A percentile compares a stretch with the other conserved stretches of the same genome.
These are phyloP conservation scores for Spinellus fusiger DNA, from an alignment of 192 early-diverging fungal genomes.

Conservation along the genomic window DNA sequence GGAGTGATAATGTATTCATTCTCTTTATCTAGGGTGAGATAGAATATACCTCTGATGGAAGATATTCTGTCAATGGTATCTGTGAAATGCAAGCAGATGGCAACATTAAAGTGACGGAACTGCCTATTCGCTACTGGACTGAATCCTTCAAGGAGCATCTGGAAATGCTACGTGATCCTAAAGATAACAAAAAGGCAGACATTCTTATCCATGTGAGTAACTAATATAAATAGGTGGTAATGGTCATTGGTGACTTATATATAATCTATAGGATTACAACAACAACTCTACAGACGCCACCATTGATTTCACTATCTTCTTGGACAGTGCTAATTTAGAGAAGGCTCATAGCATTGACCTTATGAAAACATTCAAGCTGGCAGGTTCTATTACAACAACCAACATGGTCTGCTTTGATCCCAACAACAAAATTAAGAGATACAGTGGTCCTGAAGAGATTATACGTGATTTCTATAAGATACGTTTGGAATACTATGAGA, in stretches of 20 bases:
- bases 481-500: slow-evolving; percentile 77
- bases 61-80: slow-evolving; percentile 63
- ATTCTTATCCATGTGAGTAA: slow-evolving; percentile 48
- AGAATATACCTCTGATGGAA: slow-evolving; percentile 43
- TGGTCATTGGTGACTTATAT: background rate
- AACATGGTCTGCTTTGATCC: slow-evolving; percentile 96
- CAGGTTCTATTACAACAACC: slow-evolving; percentile 61
- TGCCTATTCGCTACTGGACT: slow-evolving; percentile 87
- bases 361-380: slow-evolving; percentile 77
- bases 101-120: slow-evolving; percentile 81
- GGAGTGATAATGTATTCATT: background rate
- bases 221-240: background rate
- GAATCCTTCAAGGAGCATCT: slow-evolving; percentile 81
- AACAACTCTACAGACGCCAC: slow-evolving; percentile 64
- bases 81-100: slow-evolving; percentile 67
- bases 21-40: slow-evolving; percentile 53
- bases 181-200: slow-evolving; percentile 62
- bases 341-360: slow-evolving; percentile 74
- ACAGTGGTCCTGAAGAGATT: slow-evolving; percentile 69
- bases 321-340: slow-evolving; percentile 62
- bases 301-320: slow-evolving; percentile 60
- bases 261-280: slow-evolving; percentile 47
- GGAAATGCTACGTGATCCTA: slow-evolving; percentile 41
- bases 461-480: slow-evolving; percentile 85
- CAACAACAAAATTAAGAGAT: slow-evolving; percentile 79